Base-by-base conservation (phyloP, 441 rosid species). In the Pelargonium myrrhifolium region DNA sequence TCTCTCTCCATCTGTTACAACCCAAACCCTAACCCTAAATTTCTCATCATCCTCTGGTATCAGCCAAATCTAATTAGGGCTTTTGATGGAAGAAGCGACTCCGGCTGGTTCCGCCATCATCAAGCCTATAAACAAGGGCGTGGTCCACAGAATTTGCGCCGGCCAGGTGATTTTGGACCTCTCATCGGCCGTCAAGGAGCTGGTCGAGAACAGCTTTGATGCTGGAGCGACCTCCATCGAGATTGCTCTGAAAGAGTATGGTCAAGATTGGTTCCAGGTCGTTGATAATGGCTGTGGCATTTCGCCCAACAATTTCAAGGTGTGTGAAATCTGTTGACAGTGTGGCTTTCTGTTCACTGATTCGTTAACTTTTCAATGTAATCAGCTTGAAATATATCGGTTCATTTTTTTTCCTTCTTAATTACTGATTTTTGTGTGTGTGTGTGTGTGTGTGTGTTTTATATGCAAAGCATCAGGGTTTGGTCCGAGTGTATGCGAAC, bases 101-200 rank as follows among this genome's bases (percentile, higher is more conserved):
- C 68, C 75, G 17, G 71, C 70, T 22, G 45, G 61, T 43, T 80
- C 86, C 47, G 67, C 86, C 3, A 45, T 77, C 62, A 91, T 93
- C 31, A 83, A 75, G 77, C 87, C 89, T n/a, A 91, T 93, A 53
- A 88, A 89, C 85, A 84, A 77, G 73, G 82, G 83, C 71, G 91
- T 82, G 0, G 89, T 91, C 63, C 91, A 86, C 82, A 79, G 86
- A 82, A 91, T 93, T 77, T 89, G 92, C 80, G 74, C 96, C 66
- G 97, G 97, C 0, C 99, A 93, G 82, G 96, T 93, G 64, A 93
- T 93, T 72, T 77, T 91, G 62, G 97, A 91, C 84, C 99, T 93
- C 65, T 73, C 93, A 8, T 87, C 96, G 4, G 97, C 99, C 63
- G 86, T 93, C 55, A 93, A 93, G 86, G 99, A 93, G 85, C 85